These are phyloP conservation scores for Polygonum aviculare DNA, from an alignment of 148 eudicot species.

Conservation along the genomic window DNA sequence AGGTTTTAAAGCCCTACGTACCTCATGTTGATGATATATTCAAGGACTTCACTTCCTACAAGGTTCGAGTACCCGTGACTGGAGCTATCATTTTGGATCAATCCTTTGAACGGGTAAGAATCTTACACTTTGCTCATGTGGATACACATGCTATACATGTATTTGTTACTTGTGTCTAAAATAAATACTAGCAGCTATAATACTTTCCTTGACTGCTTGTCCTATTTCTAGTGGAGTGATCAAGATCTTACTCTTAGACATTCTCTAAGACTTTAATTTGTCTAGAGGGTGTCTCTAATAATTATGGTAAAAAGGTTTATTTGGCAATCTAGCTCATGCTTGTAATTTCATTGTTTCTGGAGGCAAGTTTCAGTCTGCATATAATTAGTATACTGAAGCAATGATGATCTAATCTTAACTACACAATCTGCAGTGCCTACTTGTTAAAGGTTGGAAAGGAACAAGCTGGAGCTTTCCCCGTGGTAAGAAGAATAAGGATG, in stretches of 20 bases:
- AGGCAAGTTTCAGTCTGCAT: not conserved
- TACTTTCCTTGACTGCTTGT: not conserved
- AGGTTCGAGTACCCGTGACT: slow-evolving; percentile 96
- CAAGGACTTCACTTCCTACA: slow-evolving; percentile 97
- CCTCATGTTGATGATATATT: slow-evolving; percentile 96
- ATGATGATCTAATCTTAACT: not conserved
- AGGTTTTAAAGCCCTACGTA: slow-evolving; percentile 90
- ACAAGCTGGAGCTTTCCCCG: slow-evolving; percentile 99
- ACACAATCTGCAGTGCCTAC: slow-evolving; percentile 56
- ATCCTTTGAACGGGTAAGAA: slow-evolving; percentile 77
- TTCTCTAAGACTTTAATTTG: not conserved
- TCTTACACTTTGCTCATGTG: not conserved
- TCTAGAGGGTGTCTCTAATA: too few species aligned
- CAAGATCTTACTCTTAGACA: not conserved
- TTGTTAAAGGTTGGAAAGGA: slow-evolving; percentile 99
- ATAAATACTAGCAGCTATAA: not conserved
- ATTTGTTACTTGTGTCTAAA: not conserved
- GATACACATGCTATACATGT: not conserved
- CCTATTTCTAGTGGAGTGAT: not conserved
- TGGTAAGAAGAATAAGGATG: slow-evolving; percentile 95
- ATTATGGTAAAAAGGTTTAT: not conserved
- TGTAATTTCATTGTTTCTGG: not conserved
- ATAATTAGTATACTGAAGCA: not conserved
- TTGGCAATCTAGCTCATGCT: not conserved
- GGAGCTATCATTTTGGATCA: slow-evolving; percentile 95